phyloP scores from a whole-genome alignment of 2,329 filamentous ascomycete genomes.

The Microdochium paspali region DNA sequence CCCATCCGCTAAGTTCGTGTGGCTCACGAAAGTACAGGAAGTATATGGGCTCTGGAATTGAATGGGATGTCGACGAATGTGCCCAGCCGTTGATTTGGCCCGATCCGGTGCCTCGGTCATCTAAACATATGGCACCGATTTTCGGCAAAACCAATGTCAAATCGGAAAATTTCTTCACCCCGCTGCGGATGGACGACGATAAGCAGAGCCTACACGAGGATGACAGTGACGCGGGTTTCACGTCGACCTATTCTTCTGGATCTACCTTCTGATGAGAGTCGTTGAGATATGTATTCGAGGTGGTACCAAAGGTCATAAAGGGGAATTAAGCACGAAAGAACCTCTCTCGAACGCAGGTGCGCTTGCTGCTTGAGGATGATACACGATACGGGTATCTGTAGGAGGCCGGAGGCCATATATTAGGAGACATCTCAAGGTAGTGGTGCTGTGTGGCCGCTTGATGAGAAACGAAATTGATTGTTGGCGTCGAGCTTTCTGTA shows the following conservation, averaged over 20 bases:
- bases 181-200: constrained; percentile 17
- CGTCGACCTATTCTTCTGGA: neutral
- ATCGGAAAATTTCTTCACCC: constrained; percentile 16
- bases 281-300: too few species aligned
- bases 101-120: constrained; percentile 3
- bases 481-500: too few species aligned
- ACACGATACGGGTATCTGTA: too few species aligned
- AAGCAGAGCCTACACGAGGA: neutral
- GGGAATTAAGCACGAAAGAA: too few species aligned
- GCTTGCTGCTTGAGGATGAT: too few species aligned
- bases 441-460: too few species aligned
- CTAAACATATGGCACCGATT: constrained; percentile 1
- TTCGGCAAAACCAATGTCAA: neutral
- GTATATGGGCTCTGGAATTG: constrained; percentile 63
- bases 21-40: constrained; percentile 28
- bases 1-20: constrained; percentile 2
- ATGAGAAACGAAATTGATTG: too few species aligned
- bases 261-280: neutral
- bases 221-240: neutral
- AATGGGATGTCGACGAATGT: constrained; percentile 67
- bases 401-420: too few species aligned
- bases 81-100: constrained; percentile 32
- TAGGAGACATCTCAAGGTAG: too few species aligned
- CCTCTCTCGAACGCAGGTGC: too few species aligned
- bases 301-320: too few species aligned